These are phyloP conservation scores for Yamadazyma dendronema DNA, from an alignment of 1,139 yeast genomes.

Conservation along the genomic window DNA sequence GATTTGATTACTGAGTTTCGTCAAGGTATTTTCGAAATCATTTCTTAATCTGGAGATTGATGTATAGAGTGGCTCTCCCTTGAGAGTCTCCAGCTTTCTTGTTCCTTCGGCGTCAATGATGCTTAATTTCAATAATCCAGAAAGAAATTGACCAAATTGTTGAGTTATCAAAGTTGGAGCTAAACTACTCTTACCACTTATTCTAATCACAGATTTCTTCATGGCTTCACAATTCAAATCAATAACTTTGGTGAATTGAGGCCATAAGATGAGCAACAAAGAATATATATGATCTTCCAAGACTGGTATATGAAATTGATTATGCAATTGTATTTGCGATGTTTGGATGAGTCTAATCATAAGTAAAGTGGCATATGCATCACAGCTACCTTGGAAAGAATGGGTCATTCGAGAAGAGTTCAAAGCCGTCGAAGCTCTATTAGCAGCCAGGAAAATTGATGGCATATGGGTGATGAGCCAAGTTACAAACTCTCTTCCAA, in stretches of 20 bases:
- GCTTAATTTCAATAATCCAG: slow-evolving; percentile 67
- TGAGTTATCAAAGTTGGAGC: slow-evolving; percentile 64
- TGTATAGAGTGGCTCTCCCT: slow-evolving; percentile 69
- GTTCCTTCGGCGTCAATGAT: slow-evolving; percentile 16
- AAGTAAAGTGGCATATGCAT: slow-evolving; percentile 76
- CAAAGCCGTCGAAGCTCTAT: slow-evolving; percentile 18
- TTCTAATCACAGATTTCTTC: slow-evolving; percentile 30
- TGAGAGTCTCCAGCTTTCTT: slow-evolving; percentile 21
- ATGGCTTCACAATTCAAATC: slow-evolving; percentile 76
- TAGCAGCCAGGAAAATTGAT: slow-evolving; percentile 17
- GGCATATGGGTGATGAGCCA: slow-evolving; percentile 38
- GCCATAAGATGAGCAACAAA: slow-evolving; percentile 74
- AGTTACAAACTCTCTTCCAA: slow-evolving; percentile 39
- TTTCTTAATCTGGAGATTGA: slow-evolving; percentile 68
- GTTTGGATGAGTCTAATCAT: slow-evolving; percentile 71
- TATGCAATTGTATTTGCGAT: slow-evolving; percentile 61
- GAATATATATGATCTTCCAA: slow-evolving; percentile 72
- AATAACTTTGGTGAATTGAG: slow-evolving; percentile 72
- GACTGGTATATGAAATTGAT: slow-evolving; percentile 65
- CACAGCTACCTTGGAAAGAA: slow-evolving; percentile 46
- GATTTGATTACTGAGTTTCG: slow-evolving; percentile 54
- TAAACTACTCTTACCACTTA: slow-evolving; percentile 41
- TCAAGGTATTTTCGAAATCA: slow-evolving; percentile 76
- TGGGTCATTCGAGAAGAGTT: slow-evolving; percentile 19
- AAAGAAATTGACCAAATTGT: slow-evolving; percentile 72